Evolutionary conservation across 305 asterid genomes (phyloP).

Genomic region (Fraxinus sp.): DNA sequence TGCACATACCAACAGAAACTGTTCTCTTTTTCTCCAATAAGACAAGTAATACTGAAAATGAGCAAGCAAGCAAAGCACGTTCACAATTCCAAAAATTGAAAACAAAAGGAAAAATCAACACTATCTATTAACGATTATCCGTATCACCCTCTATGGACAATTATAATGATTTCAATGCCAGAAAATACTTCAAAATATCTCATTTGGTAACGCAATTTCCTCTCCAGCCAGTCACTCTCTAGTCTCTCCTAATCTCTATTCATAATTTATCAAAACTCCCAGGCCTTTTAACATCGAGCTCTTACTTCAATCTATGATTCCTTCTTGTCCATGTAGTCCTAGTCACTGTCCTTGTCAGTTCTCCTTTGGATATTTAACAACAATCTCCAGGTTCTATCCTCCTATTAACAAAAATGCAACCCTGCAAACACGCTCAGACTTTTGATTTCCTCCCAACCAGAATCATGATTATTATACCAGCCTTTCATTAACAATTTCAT

Average conservation of each 20-base stretch:
- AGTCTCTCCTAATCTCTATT: not conserved
- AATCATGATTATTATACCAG: not conserved
- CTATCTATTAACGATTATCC: not conserved
- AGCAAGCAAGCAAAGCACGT: not conserved
- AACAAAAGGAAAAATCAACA: not conserved
- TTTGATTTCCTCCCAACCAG: not conserved
- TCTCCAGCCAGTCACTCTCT: not conserved
- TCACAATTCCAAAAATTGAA: not conserved
- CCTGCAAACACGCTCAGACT: not conserved
- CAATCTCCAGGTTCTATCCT: not conserved
- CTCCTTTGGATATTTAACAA: not conserved
- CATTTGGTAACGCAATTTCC: not conserved
- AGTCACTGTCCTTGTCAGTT: not conserved
- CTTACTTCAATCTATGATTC: not conserved
- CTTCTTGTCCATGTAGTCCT: not conserved
- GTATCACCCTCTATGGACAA: not conserved
- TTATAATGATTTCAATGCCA: not conserved
- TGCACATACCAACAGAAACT: conserved; percentile 9
- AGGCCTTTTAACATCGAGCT: not conserved
- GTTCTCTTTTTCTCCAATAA: not conserved
- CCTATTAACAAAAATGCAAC: not conserved
- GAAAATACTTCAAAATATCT: not conserved
- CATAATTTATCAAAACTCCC: not conserved
- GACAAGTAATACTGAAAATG: not conserved
- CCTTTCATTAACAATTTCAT: not conserved